Percentiles rank a stretch among this genome's conserved stretches.
Conservation (phyloP, 2,329 filamentous ascomycete genomes). For the Akanthomyces dipterigenus region DNA sequence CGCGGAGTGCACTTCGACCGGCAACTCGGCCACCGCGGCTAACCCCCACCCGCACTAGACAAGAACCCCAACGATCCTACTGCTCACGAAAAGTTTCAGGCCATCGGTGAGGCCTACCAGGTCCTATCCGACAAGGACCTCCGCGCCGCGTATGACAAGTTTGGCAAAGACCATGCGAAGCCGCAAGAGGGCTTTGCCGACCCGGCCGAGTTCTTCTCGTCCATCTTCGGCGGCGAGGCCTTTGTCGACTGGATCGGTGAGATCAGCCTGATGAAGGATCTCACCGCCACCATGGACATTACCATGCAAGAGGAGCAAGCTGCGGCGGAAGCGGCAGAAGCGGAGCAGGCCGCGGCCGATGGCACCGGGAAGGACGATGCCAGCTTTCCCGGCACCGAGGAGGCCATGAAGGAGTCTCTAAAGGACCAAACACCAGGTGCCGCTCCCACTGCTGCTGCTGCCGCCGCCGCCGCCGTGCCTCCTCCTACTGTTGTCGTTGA, state of each 20-base stretch:
- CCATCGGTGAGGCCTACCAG: slow-evolving; percentile 67
- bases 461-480: slow-evolving; percentile 22
- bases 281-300: slow-evolving; percentile 98
- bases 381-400: slow-evolving; percentile 52
- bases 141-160: slow-evolving; percentile 90
- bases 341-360: slow-evolving; percentile 41
- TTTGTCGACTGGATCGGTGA: slow-evolving; percentile 97
- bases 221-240: slow-evolving; percentile 95
- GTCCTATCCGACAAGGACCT: slow-evolving; percentile 84
- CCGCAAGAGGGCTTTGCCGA: slow-evolving; percentile 91
- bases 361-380: slow-evolving; percentile 28
- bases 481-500: slow-evolving; percentile 35
- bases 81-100: slow-evolving; percentile 90
- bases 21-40: neutral
- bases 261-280: slow-evolving; percentile 96
- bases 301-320: slow-evolving; percentile 76
- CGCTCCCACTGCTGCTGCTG: slow-evolving; percentile 22
- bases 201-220: slow-evolving; percentile 94
- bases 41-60: slow-evolving; percentile 45
- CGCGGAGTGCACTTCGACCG: neutral
- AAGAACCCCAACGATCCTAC: slow-evolving; percentile 97
- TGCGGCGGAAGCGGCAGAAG: slow-evolving; percentile 45
- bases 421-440: slow-evolving; percentile 32
- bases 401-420: slow-evolving; percentile 49
- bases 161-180: slow-evolving; percentile 89